Percentiles rank a stretch among this genome's conserved stretches.
Conservation (phyloP, 148 eudicot species). For the Diospyros kaki region DNA sequence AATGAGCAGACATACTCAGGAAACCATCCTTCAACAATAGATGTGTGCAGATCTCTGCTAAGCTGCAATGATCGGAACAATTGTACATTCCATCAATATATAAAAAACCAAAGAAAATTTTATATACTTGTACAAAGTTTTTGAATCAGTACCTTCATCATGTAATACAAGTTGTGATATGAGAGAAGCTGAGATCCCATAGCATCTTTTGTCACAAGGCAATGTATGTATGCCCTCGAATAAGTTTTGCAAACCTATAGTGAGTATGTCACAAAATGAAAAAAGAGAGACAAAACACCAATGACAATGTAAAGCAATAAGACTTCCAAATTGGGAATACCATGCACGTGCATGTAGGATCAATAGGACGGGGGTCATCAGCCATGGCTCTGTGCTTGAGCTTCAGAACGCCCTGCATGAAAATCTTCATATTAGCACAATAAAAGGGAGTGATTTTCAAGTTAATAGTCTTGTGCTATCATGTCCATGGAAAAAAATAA, state of each 20-base stretch:
- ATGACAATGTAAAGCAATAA: not conserved
- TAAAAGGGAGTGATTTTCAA: not conserved
- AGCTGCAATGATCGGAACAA: constrained; percentile 44
- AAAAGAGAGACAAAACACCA: not conserved
- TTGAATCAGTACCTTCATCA: constrained; percentile 60
- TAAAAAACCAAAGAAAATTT: not conserved
- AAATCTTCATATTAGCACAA: constrained; percentile 5
- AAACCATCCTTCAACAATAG: constrained; percentile 65
- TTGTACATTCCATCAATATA: not conserved
- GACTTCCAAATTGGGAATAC: constrained; percentile 31
- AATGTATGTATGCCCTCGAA: constrained; percentile 81
- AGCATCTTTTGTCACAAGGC: constrained; percentile 91
- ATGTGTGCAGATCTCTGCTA: constrained; percentile 76
- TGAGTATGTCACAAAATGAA: not conserved
- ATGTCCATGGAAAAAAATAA: not conserved
- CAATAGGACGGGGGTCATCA: constrained; percentile 71
- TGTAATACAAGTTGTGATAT: constrained; percentile 81
- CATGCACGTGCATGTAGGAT: constrained; percentile 80
- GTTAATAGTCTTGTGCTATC: not conserved
- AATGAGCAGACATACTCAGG: constrained; percentile 58
- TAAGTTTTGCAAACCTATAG: constrained; percentile 76
- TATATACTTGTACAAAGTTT: not conserved
- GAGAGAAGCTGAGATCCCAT: constrained; percentile 97
- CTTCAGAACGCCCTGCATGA: constrained; percentile 63
- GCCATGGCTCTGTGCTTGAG: constrained; percentile 81